Percentiles rank a stretch among this genome's conserved stretches.
These are phyloP conservation scores for Akebia trifoliata DNA, from an alignment of 164 flowering plant species.

Conservation along the genomic window DNA sequence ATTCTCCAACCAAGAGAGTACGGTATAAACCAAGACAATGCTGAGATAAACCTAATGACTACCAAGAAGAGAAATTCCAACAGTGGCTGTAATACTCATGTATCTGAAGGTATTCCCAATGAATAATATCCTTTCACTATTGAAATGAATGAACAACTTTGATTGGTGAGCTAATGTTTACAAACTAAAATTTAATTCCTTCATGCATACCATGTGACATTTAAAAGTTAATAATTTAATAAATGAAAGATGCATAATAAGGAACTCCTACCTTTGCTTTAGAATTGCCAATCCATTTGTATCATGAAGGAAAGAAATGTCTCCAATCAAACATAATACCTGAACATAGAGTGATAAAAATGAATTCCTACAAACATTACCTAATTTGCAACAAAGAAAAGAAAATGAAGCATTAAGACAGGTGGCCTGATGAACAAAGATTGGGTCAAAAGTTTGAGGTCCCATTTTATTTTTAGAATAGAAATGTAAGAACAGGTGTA, in stretches of 20 bases:
- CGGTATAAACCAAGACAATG: no score
- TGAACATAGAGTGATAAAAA: constrained; percentile 22
- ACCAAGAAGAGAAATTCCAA: no score
- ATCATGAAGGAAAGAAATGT: constrained; percentile 92
- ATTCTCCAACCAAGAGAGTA: no score
- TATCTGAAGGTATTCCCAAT: neutral
- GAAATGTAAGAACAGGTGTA: no score
- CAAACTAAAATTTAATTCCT: neutral
- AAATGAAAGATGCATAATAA: neutral
- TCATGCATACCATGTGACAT: neutral
- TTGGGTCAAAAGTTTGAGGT: no score
- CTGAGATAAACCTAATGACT: no score
- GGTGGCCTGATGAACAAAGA: no score
- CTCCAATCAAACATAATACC: constrained; percentile 84
- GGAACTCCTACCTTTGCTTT: constrained; percentile 47
- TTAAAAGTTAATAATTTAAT: neutral
- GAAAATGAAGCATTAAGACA: neutral
- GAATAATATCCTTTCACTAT: neutral
- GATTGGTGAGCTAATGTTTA: neutral
- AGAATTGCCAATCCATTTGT: constrained; percentile 90
- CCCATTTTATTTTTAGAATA: no score
- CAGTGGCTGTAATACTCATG: no score
- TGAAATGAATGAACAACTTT: neutral
- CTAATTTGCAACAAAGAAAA: neutral
- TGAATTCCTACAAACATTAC: neutral